Percentiles rank a stretch among this genome's conserved stretches.
These are phyloP conservation scores for Sedum album DNA, from an alignment of 164 flowering plant species.

Conservation along the genomic window DNA sequence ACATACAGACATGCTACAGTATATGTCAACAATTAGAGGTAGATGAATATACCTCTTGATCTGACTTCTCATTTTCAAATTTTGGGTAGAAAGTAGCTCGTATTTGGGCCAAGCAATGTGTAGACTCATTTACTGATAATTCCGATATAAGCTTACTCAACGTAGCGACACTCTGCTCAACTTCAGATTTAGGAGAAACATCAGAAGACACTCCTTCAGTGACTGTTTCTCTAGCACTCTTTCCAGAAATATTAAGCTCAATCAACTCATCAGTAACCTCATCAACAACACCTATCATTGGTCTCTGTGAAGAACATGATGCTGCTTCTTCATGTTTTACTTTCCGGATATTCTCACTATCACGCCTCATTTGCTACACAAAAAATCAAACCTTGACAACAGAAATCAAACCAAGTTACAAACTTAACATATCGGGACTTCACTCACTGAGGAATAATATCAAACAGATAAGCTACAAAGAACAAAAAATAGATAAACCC, in stretches of 20 bases:
- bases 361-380: slow-evolving; percentile 26
- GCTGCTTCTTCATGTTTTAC: slow-evolving; percentile 22
- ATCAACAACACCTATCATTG: slow-evolving; percentile 19
- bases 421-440: neutral
- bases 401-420: neutral
- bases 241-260: slow-evolving; percentile 24
- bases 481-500: neutral
- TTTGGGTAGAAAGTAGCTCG: slow-evolving; percentile 97
- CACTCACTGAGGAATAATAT: neutral
- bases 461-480: neutral
- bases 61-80: slow-evolving; percentile 95
- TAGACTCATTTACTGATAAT: slow-evolving; percentile 55
- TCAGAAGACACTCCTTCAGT: slow-evolving; percentile 27
- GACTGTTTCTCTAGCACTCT: slow-evolving; percentile 28
- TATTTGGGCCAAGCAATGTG: slow-evolving; percentile 58
- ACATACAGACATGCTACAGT: neutral
- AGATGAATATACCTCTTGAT: slow-evolving; percentile 65
- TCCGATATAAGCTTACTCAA: slow-evolving; percentile 42
- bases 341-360: slow-evolving; percentile 29
- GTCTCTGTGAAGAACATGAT: slow-evolving; percentile 12
- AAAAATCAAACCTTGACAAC: neutral
- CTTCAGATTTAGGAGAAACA: slow-evolving; percentile 14
- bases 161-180: slow-evolving; percentile 19
- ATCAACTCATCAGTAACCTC: slow-evolving; percentile 22
- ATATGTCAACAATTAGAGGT: too few species aligned